Evolutionary conservation across 352 stramenopile genomes (phyloP).

Genomic region (Phytophthora melonis): DNA sequence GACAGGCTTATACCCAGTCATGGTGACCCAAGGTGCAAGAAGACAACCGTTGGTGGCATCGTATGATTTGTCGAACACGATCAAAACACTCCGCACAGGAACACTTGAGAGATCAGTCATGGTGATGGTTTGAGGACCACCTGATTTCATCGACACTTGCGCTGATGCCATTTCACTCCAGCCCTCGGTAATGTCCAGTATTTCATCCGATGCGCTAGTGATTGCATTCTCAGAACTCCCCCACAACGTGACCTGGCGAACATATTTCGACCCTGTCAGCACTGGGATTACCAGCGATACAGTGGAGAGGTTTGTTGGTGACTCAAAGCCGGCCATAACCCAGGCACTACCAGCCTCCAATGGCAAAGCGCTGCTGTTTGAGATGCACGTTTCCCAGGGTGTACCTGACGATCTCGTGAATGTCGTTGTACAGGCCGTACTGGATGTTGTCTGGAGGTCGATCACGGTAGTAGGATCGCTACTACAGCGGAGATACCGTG

Average conservation of each 20-base stretch:
- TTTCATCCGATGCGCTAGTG: constrained; percentile 2
- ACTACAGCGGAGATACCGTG: constrained; percentile 46
- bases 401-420: constrained; percentile 21
- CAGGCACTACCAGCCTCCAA: constrained; percentile 59
- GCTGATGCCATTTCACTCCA: constrained; percentile 52
- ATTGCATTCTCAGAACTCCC: constrained; percentile 41
- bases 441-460: constrained; percentile 4
- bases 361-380: constrained; percentile 35
- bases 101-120: constrained; percentile 40
- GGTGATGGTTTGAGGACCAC: constrained; percentile 44
- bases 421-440: constrained; percentile 13
- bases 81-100: constrained; percentile 38
- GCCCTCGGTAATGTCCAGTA: constrained; percentile 43
- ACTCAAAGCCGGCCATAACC: constrained; percentile 62
- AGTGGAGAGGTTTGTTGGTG: constrained; percentile 44
- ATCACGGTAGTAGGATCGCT: constrained; percentile 28
- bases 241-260: constrained; percentile 59
- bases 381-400: constrained; percentile 55
- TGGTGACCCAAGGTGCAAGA: constrained; percentile 40
- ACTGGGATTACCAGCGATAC: constrained; percentile 52
- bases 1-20: constrained; percentile 49
- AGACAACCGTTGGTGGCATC: constrained; percentile 55
- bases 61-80: constrained; percentile 68
- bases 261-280: constrained; percentile 57
- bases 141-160: constrained; percentile 57